Base-by-base conservation (phyloP, 2,329 filamentous ascomycete genomes). In the Metarhizium rileyi region DNA sequence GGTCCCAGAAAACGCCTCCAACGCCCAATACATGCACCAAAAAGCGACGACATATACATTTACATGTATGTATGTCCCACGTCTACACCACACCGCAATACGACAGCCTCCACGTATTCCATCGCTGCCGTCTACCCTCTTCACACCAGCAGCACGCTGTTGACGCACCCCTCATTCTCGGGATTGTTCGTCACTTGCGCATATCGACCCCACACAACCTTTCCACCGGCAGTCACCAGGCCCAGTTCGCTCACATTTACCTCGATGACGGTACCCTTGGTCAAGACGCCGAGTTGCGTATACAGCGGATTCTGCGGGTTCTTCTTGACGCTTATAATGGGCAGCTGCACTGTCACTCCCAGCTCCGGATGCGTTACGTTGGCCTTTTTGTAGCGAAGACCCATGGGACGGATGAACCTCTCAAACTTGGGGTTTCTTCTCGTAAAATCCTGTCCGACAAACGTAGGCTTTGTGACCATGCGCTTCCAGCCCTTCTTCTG, bases 221-320 rank as follows among this genome's bases (percentile, higher is more conserved):
- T 96, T 55, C 93, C 93, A 54, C 83, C 84, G 2, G 90, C 85
- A 3, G 93, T 97, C 16, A 94, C 89, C 53, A 97, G 74, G 55
- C 93, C 93, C 55, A 97, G 70, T 66, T 98, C 93, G 50, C 80
- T 86, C 27, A 96, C 90, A 64, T 98, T 95, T 61, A 97, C 90
- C 70, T 97, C 91, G 62, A 91, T 81, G 46, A 75, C 66, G 0
- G 71, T 91, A 55, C 88, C 88, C 70, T 90, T 90, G 44, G 87
- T 91, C 61, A 96, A 67, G 3, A 95, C 90, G 53, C 91, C 91
- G 5, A 97, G 74, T 63, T 95, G 90, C 0, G 91, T 96, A 70
- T 95, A 95, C 63, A 95, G 77, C 1, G 88, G 87, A 64, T 89
- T 90, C 70, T 90, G 86, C 2, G 88, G 88, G 69, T 75, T 75